These are phyloP conservation scores for Starmerella roubikii DNA, from an alignment of 805 yeast species.

Conservation along the genomic window DNA sequence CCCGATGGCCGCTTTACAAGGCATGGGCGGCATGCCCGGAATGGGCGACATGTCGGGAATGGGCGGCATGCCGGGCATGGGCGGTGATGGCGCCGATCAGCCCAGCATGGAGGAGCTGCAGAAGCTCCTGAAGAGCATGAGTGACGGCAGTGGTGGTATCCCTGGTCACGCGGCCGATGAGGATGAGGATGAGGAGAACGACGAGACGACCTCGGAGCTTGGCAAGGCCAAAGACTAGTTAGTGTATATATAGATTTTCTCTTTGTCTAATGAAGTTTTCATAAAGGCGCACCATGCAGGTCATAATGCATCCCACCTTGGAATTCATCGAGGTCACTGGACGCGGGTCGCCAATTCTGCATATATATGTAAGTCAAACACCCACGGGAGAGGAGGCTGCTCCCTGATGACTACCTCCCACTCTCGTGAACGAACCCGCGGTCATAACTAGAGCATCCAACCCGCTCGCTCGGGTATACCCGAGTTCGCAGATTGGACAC, in stretches of 20 bases:
- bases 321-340: too few relatives aligned
- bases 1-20: constrained; percentile 27
- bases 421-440: too few relatives aligned
- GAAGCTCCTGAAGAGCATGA: background rate
- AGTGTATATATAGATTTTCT: background rate
- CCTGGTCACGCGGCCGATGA: constrained; percentile 6
- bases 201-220: constrained; percentile 14
- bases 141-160: background rate
- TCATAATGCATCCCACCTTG: too few relatives aligned
- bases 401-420: too few relatives aligned
- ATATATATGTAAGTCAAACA: too few relatives aligned
- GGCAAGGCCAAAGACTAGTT: constrained; percentile 18
- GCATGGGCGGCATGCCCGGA: constrained; percentile 30
- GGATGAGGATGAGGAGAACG: constrained; percentile 18
- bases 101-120: constrained; percentile 5
- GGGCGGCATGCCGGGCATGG: constrained; percentile 3
- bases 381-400: too few relatives aligned
- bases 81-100: background rate
- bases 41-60: constrained; percentile 14
- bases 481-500: too few relatives aligned
- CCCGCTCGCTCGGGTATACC: too few relatives aligned
- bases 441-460: too few relatives aligned
- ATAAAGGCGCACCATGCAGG: too few relatives aligned
- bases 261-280: too few relatives aligned
- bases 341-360: too few relatives aligned